Conservation (phyloP, 1,284 basidiomycete genomes). For the Cryptococcus sp. region DNA sequence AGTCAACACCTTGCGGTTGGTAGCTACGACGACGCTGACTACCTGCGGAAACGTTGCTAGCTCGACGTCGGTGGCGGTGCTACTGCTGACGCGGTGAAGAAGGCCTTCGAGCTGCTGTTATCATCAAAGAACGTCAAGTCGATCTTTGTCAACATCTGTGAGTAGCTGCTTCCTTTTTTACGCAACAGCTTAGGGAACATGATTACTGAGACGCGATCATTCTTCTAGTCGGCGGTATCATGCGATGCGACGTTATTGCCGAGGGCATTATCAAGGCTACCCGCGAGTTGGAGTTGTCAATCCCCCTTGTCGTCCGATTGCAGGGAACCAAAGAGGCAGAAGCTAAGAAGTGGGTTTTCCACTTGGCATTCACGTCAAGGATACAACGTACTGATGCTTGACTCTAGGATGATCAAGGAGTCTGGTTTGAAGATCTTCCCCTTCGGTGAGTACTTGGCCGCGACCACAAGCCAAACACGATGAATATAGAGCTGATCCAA, state of each 20-base stretch:
- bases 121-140: slow-evolving; percentile 91
- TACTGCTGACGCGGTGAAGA: slow-evolving; percentile 98
- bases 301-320: slow-evolving; percentile 90
- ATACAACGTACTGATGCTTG: not conserved
- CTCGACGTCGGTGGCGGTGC: slow-evolving; percentile 98
- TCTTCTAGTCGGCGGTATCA: slow-evolving; percentile 69
- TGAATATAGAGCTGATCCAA: not conserved
- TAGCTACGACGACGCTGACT: slow-evolving; percentile 1
- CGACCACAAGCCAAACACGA: not conserved
- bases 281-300: slow-evolving; percentile 79
- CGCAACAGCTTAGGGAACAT: not conserved
- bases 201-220: slow-evolving; percentile 2
- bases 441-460: slow-evolving; percentile 66
- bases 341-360: slow-evolving; percentile 77
- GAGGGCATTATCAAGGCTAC: slow-evolving; percentile 98
- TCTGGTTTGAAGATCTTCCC: slow-evolving; percentile 91
- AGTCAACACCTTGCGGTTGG: slow-evolving; percentile 8
- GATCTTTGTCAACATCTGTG: slow-evolving; percentile 96
- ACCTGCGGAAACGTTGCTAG: slow-evolving; percentile 29
- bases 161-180: slow-evolving; percentile 9
- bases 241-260: slow-evolving; percentile 95
- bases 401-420: slow-evolving; percentile 77
- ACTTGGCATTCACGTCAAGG: not conserved
- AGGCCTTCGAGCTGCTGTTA: slow-evolving; percentile 95
- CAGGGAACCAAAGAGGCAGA: slow-evolving; percentile 97